These are phyloP conservation scores for Fusarium irregulare DNA, from an alignment of 2,329 filamentous ascomycete genomes.

Conservation along the genomic window DNA sequence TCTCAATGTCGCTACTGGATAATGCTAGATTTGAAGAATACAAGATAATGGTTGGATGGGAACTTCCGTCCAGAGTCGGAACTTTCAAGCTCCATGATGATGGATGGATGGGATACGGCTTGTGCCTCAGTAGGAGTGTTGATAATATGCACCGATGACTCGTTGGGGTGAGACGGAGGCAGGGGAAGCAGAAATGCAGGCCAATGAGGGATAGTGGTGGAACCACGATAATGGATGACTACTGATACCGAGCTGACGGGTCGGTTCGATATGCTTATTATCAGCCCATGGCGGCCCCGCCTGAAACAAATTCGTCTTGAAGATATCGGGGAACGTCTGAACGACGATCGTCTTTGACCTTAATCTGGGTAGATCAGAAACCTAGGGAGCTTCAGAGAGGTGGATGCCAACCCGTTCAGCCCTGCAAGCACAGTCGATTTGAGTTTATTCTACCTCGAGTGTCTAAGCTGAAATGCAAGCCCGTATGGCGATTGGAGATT, in stretches of 20 bases:
- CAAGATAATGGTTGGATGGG: slow-evolving; percentile 13
- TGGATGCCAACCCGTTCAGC: slow-evolving; percentile 41
- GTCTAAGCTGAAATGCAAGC: slow-evolving; percentile 38
- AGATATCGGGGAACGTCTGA: neutral
- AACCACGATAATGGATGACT: slow-evolving; percentile 12
- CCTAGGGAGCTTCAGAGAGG: neutral
- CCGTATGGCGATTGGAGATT: slow-evolving; percentile 37
- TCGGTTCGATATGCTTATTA: slow-evolving; percentile 18
- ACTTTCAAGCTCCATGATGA: neutral
- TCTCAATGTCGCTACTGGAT: slow-evolving; percentile 35
- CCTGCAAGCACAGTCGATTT: slow-evolving; percentile 33
- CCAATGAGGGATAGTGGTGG: slow-evolving; percentile 25
- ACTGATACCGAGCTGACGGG: slow-evolving; percentile 23
- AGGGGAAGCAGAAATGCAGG: slow-evolving; percentile 10
- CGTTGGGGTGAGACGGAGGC: slow-evolving; percentile 28
- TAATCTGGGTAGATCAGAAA: slow-evolving; percentile 13
- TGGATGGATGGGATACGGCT: slow-evolving; percentile 33
- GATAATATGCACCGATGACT: slow-evolving; percentile 26
- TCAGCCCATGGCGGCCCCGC: slow-evolving; percentile 2
- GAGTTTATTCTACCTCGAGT: slow-evolving; percentile 11
- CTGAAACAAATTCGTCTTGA: slow-evolving; percentile 9
- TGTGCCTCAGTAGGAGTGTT: slow-evolving; percentile 14
- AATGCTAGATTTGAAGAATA: slow-evolving; percentile 29
- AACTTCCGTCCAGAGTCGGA: slow-evolving; percentile 30
- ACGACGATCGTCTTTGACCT: neutral